Evolutionary conservation across 106 monocot species (phyloP).

Genomic region (Dioscorea zingiberensis): DNA sequence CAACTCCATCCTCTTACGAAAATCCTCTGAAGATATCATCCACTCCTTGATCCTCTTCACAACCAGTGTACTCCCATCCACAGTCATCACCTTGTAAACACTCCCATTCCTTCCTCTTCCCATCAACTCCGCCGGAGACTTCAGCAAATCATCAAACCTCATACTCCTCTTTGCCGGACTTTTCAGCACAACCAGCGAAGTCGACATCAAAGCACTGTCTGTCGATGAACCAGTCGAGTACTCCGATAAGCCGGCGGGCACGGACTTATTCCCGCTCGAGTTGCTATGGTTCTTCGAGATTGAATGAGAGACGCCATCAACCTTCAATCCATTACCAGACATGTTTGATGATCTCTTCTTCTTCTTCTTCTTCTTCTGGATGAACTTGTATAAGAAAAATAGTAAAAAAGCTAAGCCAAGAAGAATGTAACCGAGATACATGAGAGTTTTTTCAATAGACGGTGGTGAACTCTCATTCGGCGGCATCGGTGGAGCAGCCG

Average conservation of each 20-base stretch:
- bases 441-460: not conserved
- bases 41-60: slow-evolving; percentile 52
- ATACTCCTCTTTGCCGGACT: slow-evolving; percentile 8
- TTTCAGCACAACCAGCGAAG: slow-evolving; percentile 27
- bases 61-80: slow-evolving; percentile 14
- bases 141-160: slow-evolving; percentile 41
- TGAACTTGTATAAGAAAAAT: slow-evolving; percentile 11
- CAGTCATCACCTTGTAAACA: slow-evolving; percentile 37
- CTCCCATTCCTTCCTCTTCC: slow-evolving; percentile 43
- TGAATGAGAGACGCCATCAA: not conserved
- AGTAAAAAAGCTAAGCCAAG: slow-evolving; percentile 14
- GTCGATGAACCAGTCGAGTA: slow-evolving; percentile 28
- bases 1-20: slow-evolving; percentile 34
- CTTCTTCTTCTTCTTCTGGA: slow-evolving; percentile 7
- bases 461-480: not conserved
- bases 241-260: too few species aligned
- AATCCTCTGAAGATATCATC: slow-evolving; percentile 17
- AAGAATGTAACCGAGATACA: slow-evolving; percentile 29
- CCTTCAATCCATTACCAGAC: not conserved
- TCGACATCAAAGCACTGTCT: slow-evolving; percentile 2
- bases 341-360: not conserved
- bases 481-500: not conserved
- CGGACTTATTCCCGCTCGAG: not conserved
- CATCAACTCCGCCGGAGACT: slow-evolving; percentile 46
- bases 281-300: not conserved